Percentiles rank a stretch among this genome's conserved stretches.
phyloP scores from a whole-genome alignment of 2,329 filamentous ascomycete species.

The Fusarium papillatum region DNA sequence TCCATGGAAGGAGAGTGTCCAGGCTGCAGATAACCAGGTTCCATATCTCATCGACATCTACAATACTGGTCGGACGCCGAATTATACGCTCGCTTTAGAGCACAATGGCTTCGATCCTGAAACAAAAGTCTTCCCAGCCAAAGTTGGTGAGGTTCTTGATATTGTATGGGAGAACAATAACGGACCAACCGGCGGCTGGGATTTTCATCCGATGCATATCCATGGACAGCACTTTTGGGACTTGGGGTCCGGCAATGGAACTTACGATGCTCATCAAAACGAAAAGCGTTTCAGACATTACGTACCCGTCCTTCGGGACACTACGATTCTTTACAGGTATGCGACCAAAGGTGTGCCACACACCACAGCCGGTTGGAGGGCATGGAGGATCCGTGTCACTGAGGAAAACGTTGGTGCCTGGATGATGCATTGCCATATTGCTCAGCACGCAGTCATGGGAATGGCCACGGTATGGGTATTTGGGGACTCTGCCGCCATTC shows the following conservation, averaged over 20 bases:
- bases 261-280: conserved; percentile 18
- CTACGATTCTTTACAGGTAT: conserved; percentile 66
- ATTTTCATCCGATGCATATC: conserved; percentile 28
- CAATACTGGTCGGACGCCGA: conserved; percentile 49
- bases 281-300: conserved; percentile 22
- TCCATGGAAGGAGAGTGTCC: conserved; percentile 29
- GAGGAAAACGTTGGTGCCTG: conserved; percentile 66
- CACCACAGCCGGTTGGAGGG: conserved; percentile 68
- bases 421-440: conserved; percentile 73
- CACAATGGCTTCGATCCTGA: conserved; percentile 68
- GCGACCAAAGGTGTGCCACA: conserved; percentile 53
- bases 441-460: conserved; percentile 71
- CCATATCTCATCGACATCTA: conserved; percentile 34
- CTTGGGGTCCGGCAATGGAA: conserved; percentile 20
- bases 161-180: conserved; percentile 62
- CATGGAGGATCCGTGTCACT: conserved; percentile 65
- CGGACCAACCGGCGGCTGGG: conserved; percentile 45
- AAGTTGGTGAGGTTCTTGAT: conserved; percentile 68
- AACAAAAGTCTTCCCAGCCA: conserved; percentile 64
- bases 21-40: conserved; percentile 23
- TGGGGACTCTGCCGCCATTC: conserved; percentile 40
- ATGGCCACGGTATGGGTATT: conserved; percentile 47
- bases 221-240: conserved; percentile 32
- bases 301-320: conserved; percentile 26
- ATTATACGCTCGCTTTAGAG: conserved; percentile 62